Conservation (phyloP, 2,329 filamentous ascomycete species). For the Incumbomyces delicatus region DNA sequence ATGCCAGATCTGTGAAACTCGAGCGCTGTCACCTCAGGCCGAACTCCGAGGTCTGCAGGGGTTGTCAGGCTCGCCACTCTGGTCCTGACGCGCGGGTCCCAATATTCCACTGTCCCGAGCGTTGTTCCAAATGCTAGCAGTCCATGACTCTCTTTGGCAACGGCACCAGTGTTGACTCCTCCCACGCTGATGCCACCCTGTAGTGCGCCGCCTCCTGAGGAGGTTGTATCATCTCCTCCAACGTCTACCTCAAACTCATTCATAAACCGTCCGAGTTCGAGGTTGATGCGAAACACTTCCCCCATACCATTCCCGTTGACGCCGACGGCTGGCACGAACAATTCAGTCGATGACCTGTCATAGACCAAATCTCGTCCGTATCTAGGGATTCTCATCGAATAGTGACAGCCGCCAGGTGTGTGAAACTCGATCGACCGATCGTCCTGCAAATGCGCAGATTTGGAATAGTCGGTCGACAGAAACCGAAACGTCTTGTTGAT, state of each 20-base stretch:
- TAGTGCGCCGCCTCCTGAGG: slow-evolving; percentile 59
- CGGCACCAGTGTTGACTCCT: slow-evolving; percentile 74
- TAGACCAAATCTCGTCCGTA: slow-evolving; percentile 88
- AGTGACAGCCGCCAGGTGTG: slow-evolving; percentile 77
- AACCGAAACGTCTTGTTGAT: slow-evolving; percentile 87
- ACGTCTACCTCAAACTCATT: slow-evolving; percentile 86
- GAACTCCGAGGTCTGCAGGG: slow-evolving; percentile 30
- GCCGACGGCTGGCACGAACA: slow-evolving; percentile 77
- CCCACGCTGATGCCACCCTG: slow-evolving; percentile 81
- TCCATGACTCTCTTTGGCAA: slow-evolving; percentile 83
- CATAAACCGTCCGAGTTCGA: slow-evolving; percentile 90
- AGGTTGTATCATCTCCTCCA: slow-evolving; percentile 65
- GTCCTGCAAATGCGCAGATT: slow-evolving; percentile 85
- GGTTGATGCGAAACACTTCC: slow-evolving; percentile 84
- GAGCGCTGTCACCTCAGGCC: slow-evolving; percentile 68
- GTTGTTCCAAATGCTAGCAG: slow-evolving; percentile 89
- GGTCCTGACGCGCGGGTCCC: slow-evolving; percentile 78
- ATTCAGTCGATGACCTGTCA: slow-evolving; percentile 71
- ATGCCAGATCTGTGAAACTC: slow-evolving; percentile 78
- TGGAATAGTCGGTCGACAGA: slow-evolving; percentile 82
- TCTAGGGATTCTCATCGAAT: slow-evolving; percentile 77
- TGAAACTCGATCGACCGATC: slow-evolving; percentile 91
- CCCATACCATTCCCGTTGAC: slow-evolving; percentile 76
- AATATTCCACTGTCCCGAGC: slow-evolving; percentile 91
- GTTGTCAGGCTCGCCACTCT: slow-evolving; percentile 66